Evolutionary conservation across 2,329 filamentous ascomycete genomes (phyloP).

Genomic region (Ilyonectria robusta): DNA sequence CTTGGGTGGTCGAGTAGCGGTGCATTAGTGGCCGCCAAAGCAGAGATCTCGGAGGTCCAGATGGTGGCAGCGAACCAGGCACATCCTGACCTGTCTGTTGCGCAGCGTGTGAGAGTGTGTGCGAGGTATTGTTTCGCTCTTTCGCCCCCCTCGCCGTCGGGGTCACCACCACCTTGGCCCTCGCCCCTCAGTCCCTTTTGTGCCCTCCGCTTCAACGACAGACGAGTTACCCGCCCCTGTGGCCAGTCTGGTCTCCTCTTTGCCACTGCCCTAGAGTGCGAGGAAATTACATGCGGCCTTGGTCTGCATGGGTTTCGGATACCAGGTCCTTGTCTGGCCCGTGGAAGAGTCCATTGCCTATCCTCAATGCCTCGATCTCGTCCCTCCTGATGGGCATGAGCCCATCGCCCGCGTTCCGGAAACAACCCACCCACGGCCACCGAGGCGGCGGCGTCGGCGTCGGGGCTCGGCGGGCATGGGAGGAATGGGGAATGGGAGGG

Average conservation of each 20-base stretch:
- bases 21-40: slow-evolving; percentile 54
- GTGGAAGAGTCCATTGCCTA: slow-evolving; percentile 37
- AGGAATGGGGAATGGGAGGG: slow-evolving; percentile 14
- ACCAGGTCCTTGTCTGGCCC: slow-evolving; percentile 31
- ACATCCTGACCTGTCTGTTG: slow-evolving; percentile 35
- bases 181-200: slow-evolving; percentile 36
- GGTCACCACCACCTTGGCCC: slow-evolving; percentile 36
- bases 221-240: slow-evolving; percentile 43
- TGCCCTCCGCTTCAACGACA: slow-evolving; percentile 38
- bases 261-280: slow-evolving; percentile 45
- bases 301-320: slow-evolving; percentile 47
- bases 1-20: slow-evolving; percentile 39
- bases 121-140: slow-evolving; percentile 26
- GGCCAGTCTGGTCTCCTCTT: slow-evolving; percentile 45
- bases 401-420: slow-evolving; percentile 27
- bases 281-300: slow-evolving; percentile 45
- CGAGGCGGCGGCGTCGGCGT: slow-evolving; percentile 27
- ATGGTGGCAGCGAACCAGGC: slow-evolving; percentile 49
- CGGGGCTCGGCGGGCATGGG: slow-evolving; percentile 19
- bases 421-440: slow-evolving; percentile 33
- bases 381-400: slow-evolving; percentile 1
- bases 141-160: slow-evolving; percentile 24
- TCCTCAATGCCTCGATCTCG: slow-evolving; percentile 36
- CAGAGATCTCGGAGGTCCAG: slow-evolving; percentile 52
- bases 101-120: slow-evolving; percentile 27